Percentiles rank a stretch among this genome's conserved stretches.
Evolutionary conservation across 306 rosid genomes (phyloP).

Genomic region (Cicer bijugum): DNA sequence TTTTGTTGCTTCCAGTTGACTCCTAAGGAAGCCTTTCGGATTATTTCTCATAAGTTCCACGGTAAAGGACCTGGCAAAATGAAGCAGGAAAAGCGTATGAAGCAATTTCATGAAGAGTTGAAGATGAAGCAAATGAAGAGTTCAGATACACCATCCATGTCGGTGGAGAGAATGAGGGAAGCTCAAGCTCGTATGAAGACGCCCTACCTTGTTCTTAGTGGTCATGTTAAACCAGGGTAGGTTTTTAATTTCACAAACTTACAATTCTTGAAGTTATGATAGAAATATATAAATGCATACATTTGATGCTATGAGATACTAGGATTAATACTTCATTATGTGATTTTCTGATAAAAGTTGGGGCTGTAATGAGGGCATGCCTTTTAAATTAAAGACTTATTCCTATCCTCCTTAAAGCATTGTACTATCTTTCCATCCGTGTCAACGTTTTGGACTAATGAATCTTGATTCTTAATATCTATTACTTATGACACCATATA

Average conservation of each 20-base stretch:
- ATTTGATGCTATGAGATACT: slow-evolving; percentile 34
- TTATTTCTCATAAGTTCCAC: slow-evolving; percentile 81
- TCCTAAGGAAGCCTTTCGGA: slow-evolving; percentile 88
- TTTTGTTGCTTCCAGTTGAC: slow-evolving; percentile 71
- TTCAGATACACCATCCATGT: slow-evolving; percentile 82
- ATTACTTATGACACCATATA: not conserved
- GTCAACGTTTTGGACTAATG: slow-evolving; percentile 23
- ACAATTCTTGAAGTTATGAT: slow-evolving; percentile 21
- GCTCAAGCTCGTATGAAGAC: slow-evolving; percentile 81
- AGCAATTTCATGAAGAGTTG: slow-evolving; percentile 82
- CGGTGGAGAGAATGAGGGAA: slow-evolving; percentile 96
- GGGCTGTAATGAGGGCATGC: slow-evolving; percentile 8
- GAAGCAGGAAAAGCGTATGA: slow-evolving; percentile 97
- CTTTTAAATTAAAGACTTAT: slow-evolving; percentile 2
- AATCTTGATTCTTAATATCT: not conserved
- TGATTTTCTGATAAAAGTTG: slow-evolving; percentile 33
- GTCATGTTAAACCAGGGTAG: slow-evolving; percentile 95
- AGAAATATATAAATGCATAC: not conserved
- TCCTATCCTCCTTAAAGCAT: slow-evolving; percentile 14
- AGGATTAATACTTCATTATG: not conserved
- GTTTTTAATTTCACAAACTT: slow-evolving; percentile 33
- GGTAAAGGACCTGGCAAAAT: slow-evolving; percentile 96
- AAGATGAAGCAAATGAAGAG: slow-evolving; percentile 94
- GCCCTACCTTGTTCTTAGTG: slow-evolving; percentile 94
- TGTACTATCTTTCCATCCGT: not conserved